Evolutionary conservation across 805 yeast genomes (phyloP), one percentile per base, ranked within the genome.

Genomic region (Cyberlindnera samutprakarnensis): DNA sequence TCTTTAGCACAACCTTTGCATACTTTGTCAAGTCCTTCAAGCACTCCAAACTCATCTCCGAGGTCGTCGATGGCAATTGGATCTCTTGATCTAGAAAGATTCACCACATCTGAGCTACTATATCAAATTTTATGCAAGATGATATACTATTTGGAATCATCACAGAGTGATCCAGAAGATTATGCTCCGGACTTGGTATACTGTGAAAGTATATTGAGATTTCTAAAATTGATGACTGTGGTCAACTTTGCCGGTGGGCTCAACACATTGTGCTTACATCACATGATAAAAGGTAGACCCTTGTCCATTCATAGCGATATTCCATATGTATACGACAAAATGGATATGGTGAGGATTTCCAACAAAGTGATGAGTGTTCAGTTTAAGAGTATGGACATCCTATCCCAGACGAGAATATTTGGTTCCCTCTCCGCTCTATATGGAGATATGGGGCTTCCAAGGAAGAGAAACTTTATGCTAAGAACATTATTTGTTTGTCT

Each of bases 101-200:
- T 33, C 6, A 25, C 42, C 11, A 40, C 63, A 6, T 61, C 66
- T 2, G 62, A 62, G 13, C 39, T 70, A 6, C 43, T 70, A 2
- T 43, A 53, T 18, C 54, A 57, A 15, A 52, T 71, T 4, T 55
- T 62, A 19, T 57, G 49, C 10, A 66, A 62, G 35, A 51, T 61
- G 4, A 35, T 69, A 6, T 61, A 45, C 28, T 72, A 49, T 45
- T 78, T 68, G 51, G 68, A 63, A 35, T 44, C 59, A 24, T 76
- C 90, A 23, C 61, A 72, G 5, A 52, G 62, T 24, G 76, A 70
- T 35, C 64, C 68, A 7, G 85, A 77, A 35, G 95, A 90, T 42
- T 72, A 72, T 42, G 88, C 80, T 0, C 96, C 97, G 0, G 90
- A 78, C 37, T 56, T 80, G 1, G 87, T 87, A 0, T 82, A 75